Base-by-base conservation (phyloP, 169 alveolate genomes). In the Babesia bigemina region DNA sequence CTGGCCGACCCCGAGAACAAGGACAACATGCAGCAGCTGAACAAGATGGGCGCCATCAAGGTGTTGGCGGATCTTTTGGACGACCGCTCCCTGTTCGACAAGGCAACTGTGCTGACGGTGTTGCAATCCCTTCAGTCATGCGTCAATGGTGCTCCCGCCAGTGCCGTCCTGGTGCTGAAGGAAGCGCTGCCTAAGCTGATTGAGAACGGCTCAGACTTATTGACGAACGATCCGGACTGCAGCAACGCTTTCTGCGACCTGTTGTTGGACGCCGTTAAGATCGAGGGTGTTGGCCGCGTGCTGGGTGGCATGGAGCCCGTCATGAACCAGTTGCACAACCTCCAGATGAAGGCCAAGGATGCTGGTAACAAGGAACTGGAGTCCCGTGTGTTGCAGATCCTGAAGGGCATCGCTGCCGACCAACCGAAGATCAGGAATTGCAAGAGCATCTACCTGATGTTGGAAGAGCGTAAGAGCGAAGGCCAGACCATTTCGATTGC, bases 241-340 rank as follows among this genome's bases (percentile, higher is more conserved):
- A 82, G 79, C 56, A 79, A 55, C 9, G 76, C 83, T 22, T 83
- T 90, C 62, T 60, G 79, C 45, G 62, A 69, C 47, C 45, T 74
- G 21, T 67, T 90, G 57, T 74, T 79, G 63, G 83, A 71, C 22
- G 75, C 87, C 26, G 71, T 87, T n/a, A 24, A 53, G 17, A 75
- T 60, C 26, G 91, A 85, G 76, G 94, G 94, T 0, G 85, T 90
- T 16, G 94, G 94, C 17, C 63, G 94, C 24, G 84, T 79, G 13
- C 70, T 90, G 29, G 79, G 65, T 36, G 70, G 76, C 28, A 82
- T 83, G 58, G 85, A 77, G 47, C 79, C 75, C 19, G 57, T 90
- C 47, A 50, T 78, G 59, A 70, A 69, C 42, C 11, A 76, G 73
- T 61, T 90, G 58, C 79, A 78, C 33, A 84, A 75, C 28, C 63